Evolutionary conservation across 2,329 filamentous ascomycete species (phyloP).

Genomic region (Xylariaceae sp.): DNA sequence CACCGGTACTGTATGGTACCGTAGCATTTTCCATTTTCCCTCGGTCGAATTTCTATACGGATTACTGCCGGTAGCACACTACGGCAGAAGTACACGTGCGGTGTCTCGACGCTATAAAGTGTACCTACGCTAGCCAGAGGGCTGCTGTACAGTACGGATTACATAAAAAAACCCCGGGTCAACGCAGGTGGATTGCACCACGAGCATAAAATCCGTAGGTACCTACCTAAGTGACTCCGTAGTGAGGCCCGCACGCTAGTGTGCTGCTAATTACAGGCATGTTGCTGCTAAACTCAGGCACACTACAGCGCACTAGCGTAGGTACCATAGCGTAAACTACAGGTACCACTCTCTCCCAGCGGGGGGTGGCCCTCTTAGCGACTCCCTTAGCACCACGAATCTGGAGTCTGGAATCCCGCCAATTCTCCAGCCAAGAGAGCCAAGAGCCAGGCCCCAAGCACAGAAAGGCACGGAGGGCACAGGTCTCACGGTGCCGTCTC

Average conservation of each 20-base stretch:
- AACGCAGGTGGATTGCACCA: neutral
- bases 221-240: neutral
- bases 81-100: too few relatives aligned
- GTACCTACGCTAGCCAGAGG: too few relatives aligned
- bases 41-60: too few relatives aligned
- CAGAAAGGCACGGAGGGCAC: neutral
- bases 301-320: neutral
- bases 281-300: neutral
- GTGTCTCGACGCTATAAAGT: too few relatives aligned
- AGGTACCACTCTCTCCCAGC: conserved; percentile 2
- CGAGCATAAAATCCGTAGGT: neutral
- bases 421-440: neutral
- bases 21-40: too few relatives aligned
- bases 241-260: neutral
- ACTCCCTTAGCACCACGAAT: conserved; percentile 10
- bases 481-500: neutral
- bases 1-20: too few relatives aligned
- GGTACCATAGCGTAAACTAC: conserved; percentile 4
- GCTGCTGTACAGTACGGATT: too few relatives aligned
- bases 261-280: neutral
- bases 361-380: conserved; percentile 15
- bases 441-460: conserved; percentile 3
- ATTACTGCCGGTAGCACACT: too few relatives aligned
- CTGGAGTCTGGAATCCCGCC: conserved; percentile 19
- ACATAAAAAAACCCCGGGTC: too few relatives aligned